A percentile compares a stretch with the other conserved stretches of the same genome.
phyloP scores from a whole-genome alignment of 495 filamentous ascomycete genomes.

The Aspergillus affinis region DNA sequence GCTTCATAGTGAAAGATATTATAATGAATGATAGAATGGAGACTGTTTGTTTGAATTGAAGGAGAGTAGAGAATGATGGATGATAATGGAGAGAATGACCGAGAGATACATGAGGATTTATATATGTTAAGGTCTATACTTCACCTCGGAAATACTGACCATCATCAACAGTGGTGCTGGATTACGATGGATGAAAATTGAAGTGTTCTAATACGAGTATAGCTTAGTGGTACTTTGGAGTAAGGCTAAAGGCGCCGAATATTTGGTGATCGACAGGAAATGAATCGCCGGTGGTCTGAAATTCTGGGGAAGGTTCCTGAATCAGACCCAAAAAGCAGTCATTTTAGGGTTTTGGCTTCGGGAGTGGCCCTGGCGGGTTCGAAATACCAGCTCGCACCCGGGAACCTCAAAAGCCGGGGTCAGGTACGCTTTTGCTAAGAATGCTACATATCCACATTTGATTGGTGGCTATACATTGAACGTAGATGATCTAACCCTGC shows the following conservation, averaged over 20 bases:
- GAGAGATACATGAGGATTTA: neutral
- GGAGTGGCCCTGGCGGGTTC: neutral
- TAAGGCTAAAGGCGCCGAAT: neutral
- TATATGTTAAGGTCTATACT: neutral
- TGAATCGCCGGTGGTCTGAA: neutral
- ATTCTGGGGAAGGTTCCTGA: neutral
- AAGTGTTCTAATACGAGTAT: neutral
- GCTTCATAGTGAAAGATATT: slow-evolving; percentile 4
- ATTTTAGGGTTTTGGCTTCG: neutral
- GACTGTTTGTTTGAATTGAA: neutral
- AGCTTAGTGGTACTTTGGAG: neutral
- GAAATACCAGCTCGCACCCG: neutral
- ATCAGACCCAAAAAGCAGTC: neutral
- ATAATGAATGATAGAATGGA: neutral
- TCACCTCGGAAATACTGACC: neutral
- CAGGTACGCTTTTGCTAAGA: neutral
- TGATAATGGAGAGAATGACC: neutral
- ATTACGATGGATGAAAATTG: neutral
- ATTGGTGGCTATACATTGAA: neutral
- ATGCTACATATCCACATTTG: neutral
- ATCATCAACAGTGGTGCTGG: neutral
- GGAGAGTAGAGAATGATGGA: neutral
- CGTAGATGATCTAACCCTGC: neutral
- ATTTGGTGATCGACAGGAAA: neutral
- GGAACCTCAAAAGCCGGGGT: neutral